These are phyloP conservation scores for Capsella bursapastoris DNA, from an alignment of 345 rosid species.

Conservation along the genomic window DNA sequence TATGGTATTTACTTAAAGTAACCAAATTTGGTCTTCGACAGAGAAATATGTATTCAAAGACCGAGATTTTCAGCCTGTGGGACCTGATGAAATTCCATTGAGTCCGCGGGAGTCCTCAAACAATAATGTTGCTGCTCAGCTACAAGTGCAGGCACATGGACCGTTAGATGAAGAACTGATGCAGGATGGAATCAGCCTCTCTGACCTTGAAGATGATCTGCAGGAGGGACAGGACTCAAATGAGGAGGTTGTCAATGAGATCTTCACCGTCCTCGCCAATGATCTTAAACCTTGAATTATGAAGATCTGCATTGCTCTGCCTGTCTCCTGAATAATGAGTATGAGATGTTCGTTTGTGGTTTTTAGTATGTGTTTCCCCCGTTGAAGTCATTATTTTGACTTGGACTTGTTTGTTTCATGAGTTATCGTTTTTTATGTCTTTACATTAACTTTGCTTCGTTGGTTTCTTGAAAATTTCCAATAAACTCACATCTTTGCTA, in stretches of 20 bases:
- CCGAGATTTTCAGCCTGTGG: neutral
- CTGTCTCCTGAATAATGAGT: neutral
- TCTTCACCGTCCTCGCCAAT: too few relatives aligned
- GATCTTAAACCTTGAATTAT: constrained; percentile 6
- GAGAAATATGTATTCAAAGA: neutral
- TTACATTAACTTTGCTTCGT: neutral
- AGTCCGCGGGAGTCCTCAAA: constrained; percentile 37
- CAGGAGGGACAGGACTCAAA: constrained; percentile 15
- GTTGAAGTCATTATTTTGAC: neutral
- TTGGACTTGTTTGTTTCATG: neutral
- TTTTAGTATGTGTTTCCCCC: neutral
- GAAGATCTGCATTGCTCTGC: constrained; percentile 9
- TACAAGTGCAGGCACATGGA: neutral
- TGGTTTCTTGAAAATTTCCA: neutral
- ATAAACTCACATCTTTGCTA: neutral
- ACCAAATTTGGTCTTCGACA: constrained; percentile 22
- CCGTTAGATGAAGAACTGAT: constrained; percentile 4
- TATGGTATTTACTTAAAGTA: constrained; percentile 5
- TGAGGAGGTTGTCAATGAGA: constrained; percentile 2
- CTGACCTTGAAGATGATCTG: constrained; percentile 28
- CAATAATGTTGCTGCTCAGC: constrained; percentile 2
- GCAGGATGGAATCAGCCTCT: constrained; percentile 27
- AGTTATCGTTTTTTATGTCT: constrained; percentile 1
- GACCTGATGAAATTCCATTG: neutral
- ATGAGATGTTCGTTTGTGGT: constrained; percentile 3